Base-by-base conservation (phyloP, 2,329 filamentous ascomycete genomes). In the Colletotrichum sp. region DNA sequence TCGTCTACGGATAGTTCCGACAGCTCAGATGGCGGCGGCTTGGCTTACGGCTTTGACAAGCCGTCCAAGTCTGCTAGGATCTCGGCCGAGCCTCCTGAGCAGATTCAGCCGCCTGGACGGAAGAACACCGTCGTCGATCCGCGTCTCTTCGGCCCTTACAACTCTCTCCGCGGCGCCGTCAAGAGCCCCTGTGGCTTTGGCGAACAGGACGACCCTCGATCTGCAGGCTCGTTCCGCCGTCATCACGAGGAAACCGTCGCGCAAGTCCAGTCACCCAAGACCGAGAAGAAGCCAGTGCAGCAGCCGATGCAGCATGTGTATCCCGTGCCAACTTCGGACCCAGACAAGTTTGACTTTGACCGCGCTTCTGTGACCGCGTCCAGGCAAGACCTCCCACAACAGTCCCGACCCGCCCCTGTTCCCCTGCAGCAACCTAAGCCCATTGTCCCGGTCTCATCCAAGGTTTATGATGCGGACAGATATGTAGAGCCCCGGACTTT, bases 381-480 rank as follows among this genome's bases (percentile, higher is more conserved):
- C 64, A 84, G 82, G 49, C 83, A 85, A 71, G 85, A 87, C 59
- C 81, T 86, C 9, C 82, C 87, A 4, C 83, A 85, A 27, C 85
- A 83, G 22, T 82, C 84, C 19, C 88, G 91, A 57, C 90, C 93
- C 7, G 91, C 87, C 8, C 88, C 91, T 0, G 89, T 95, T 36
- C 92, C 93, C 13, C 88, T 98, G n/a, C 94, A 97, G 82, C 95
- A 98, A 80, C 96, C 96, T 4, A 93, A 96, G 79, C 96, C 96
- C 3, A 90, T 95, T 75, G 89, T 90, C 4, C 95, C 95, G 0
- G 92, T 98, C 4, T 93, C 93, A 49, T 90, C 91, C 77, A 90
- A 91, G 22, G 89, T 96, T 2, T 95, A 95, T 79, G 89, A 92
- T 64, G 86, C 89, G 39, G 85, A 86, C 52, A 85, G 83, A 62